Evolutionary conservation across 2,329 filamentous ascomycete species (phyloP).

Genomic region (Penicillium sp.): DNA sequence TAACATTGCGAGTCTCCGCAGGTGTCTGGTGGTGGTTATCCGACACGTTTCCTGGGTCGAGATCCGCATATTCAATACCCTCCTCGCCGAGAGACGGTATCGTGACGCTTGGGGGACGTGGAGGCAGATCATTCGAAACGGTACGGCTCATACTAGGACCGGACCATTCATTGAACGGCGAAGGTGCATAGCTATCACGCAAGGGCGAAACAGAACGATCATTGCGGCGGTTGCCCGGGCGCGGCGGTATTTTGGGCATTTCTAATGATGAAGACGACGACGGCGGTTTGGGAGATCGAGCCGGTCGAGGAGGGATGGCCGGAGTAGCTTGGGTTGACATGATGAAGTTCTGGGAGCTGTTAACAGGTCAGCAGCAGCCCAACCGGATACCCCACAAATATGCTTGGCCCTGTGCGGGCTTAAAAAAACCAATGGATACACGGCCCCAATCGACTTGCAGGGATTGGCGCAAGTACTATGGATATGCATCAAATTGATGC

Average conservation of each 20-base stretch:
- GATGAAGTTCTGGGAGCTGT: slow-evolving; percentile 13
- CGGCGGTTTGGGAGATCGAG: slow-evolving; percentile 53
- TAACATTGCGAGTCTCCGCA: slow-evolving; percentile 74
- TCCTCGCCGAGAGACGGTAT: slow-evolving; percentile 87
- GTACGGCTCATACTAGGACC: slow-evolving; percentile 36
- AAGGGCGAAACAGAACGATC: slow-evolving; percentile 76
- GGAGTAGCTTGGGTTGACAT: slow-evolving; percentile 52
- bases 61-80: slow-evolving; percentile 79
- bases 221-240: slow-evolving; percentile 64
- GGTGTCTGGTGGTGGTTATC: slow-evolving; percentile 52
- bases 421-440: background rate
- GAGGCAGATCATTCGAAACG: slow-evolving; percentile 38
- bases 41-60: slow-evolving; percentile 47
- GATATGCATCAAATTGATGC: slow-evolving; percentile 7
- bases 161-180: slow-evolving; percentile 74
- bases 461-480: background rate
- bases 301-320: slow-evolving; percentile 62
- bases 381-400: slow-evolving; percentile 1
- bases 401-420: background rate
- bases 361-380: slow-evolving; percentile 17
- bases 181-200: slow-evolving; percentile 77
- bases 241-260: slow-evolving; percentile 73
- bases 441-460: background rate
- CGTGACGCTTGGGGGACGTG: slow-evolving; percentile 72
- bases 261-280: slow-evolving; percentile 41